Conservation (phyloP, 257 asterid genomes). For the Salvia hispanica region DNA sequence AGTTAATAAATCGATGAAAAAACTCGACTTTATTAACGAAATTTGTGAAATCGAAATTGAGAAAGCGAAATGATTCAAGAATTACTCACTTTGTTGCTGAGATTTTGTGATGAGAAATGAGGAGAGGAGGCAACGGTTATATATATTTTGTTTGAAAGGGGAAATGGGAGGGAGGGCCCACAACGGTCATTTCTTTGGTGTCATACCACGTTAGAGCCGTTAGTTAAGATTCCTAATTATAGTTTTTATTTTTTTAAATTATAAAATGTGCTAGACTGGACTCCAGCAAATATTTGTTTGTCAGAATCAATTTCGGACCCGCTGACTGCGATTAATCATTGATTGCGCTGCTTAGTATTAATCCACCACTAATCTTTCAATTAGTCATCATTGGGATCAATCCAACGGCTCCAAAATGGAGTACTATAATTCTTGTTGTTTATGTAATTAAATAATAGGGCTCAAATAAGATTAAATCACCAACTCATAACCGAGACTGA, state of each 20-base stretch:
- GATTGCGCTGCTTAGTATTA: conserved; percentile 25
- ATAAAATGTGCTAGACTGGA: conserved; percentile 46
- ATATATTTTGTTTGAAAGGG: conserved; percentile 31
- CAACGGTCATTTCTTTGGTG: conserved; percentile 70
- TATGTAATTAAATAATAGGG: too few species aligned
- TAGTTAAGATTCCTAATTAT: conserved; percentile 54
- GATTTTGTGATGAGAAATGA: conserved; percentile 9
- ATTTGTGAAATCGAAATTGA: not conserved
- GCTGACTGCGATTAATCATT: conserved; percentile 36
- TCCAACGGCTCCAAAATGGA: too few species aligned
- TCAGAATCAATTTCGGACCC: conserved; percentile 49
- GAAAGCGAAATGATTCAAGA: not conserved
- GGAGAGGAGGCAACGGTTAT: conserved; percentile 38
- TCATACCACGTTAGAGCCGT: conserved; percentile 78
- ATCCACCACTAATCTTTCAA: not conserved
- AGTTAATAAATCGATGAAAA: not conserved
- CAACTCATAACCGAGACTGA: too few species aligned
- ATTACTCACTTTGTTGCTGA: conserved; percentile 24
- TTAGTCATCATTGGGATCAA: not conserved
- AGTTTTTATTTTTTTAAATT: not conserved
- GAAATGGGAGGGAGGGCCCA: conserved; percentile 40
- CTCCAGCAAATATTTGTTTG: conserved; percentile 49
- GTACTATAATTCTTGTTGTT: too few species aligned
- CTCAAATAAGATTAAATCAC: too few species aligned
- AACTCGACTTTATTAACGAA: too few species aligned